A percentile compares a stretch with the other conserved stretches of the same genome.
Conservation (phyloP, 2,329 filamentous ascomycete species). For the Cyphellophora attinorum region DNA sequence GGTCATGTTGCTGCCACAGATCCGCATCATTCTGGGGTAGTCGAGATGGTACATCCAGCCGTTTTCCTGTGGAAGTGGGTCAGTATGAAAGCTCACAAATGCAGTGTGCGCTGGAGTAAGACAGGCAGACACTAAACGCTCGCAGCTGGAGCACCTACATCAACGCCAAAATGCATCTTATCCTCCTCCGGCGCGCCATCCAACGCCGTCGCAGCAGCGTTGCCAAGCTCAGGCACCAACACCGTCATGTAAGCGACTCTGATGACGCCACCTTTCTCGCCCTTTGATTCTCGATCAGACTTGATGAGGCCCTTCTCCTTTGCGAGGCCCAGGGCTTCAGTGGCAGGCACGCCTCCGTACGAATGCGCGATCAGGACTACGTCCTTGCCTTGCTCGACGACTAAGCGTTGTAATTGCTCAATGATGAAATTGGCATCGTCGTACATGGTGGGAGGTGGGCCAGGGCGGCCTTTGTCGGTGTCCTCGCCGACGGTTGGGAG, state of each 20-base stretch:
- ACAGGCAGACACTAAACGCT: no score
- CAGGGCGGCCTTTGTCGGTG: neutral
- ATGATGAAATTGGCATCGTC: neutral
- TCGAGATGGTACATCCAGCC: slow-evolving; percentile 12
- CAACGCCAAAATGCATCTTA: slow-evolving; percentile 4
- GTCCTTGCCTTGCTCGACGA: slow-evolving; percentile 20
- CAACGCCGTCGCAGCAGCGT: slow-evolving; percentile 5
- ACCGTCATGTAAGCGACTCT: slow-evolving; percentile 25
- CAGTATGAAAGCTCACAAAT: no score
- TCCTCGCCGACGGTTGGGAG: neutral
- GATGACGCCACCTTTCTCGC: slow-evolving; percentile 24
- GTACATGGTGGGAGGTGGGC: neutral
- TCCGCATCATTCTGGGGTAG: slow-evolving; percentile 1
- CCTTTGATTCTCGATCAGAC: slow-evolving; percentile 18
- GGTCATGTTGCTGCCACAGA: slow-evolving; percentile 5
- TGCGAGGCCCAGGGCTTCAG: slow-evolving; percentile 8
- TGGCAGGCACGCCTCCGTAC: slow-evolving; percentile 24
- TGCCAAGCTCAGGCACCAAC: slow-evolving; percentile 24
- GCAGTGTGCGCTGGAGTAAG: no score
- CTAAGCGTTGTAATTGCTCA: neutral
- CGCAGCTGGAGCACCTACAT: no score
- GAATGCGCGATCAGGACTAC: slow-evolving; percentile 28
- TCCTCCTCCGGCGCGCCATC: slow-evolving; percentile 3
- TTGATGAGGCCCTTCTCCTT: slow-evolving; percentile 24
- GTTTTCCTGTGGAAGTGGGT: slow-evolving; percentile 10